Conservation (phyloP, 768 basidiomycete species). For the Amanita jacksonii region DNA sequence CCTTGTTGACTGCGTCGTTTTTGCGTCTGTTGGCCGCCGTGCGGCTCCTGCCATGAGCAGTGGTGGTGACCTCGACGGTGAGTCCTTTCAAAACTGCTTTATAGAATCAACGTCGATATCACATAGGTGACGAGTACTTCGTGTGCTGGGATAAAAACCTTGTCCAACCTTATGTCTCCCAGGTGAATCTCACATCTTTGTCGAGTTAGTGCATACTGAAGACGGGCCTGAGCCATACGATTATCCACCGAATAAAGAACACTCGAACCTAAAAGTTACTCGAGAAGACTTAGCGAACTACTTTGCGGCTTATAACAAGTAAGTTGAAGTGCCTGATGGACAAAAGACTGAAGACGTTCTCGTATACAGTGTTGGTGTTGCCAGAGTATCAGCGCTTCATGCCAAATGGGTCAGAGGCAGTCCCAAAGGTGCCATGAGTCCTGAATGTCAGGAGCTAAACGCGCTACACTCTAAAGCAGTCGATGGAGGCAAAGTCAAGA, state of each 20-base stretch:
- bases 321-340: conserved; percentile 9
- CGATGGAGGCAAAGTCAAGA: conserved; percentile 53
- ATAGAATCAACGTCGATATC: too few species aligned
- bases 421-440: conserved; percentile 46
- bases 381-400: conserved; percentile 46
- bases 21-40: conserved; percentile 50
- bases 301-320: conserved; percentile 60
- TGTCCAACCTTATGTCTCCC: conserved; percentile 42
- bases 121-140: conserved; percentile 52
- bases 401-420: conserved; percentile 49
- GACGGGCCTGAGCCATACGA: conserved; percentile 47
- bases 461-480: conserved; percentile 63
- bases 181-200: conserved; percentile 25
- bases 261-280: conserved; percentile 34
- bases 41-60: conserved; percentile 64
- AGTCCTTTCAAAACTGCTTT: conserved; percentile 6
- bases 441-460: conserved; percentile 64
- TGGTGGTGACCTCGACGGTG: conserved; percentile 56
- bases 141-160: conserved; percentile 64
- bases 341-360: conserved; percentile 1
- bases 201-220: not conserved
- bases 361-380: conserved; percentile 40
- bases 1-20: conserved; percentile 60
- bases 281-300: conserved; percentile 52
- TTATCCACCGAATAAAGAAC: conserved; percentile 56